phyloP scores from a whole-genome alignment of 1,284 basidiomycete species.

The Pseudomicrostroma phylloplanum region DNA sequence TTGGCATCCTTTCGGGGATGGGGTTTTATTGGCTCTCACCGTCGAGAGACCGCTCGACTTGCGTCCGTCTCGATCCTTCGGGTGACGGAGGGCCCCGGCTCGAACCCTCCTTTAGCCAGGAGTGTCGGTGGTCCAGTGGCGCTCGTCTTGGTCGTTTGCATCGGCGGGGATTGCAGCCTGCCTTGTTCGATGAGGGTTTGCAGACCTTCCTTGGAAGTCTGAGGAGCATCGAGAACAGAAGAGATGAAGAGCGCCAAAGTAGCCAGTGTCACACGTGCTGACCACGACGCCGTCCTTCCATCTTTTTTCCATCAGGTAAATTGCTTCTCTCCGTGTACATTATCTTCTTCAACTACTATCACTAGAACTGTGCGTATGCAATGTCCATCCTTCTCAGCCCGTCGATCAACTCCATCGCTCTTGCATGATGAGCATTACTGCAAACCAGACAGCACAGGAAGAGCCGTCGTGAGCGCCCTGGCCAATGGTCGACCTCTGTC shows the following conservation, averaged over 20 bases:
- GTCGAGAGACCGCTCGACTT: constrained; percentile 42
- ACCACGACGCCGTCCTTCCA: no score
- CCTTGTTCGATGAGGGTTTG: constrained; percentile 50
- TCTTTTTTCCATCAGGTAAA: no score
- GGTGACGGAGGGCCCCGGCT: constrained; percentile 37
- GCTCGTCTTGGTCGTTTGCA: constrained; percentile 41
- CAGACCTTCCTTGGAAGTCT: constrained; percentile 53
- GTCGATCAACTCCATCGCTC: no score
- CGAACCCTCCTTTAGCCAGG: constrained; percentile 47
- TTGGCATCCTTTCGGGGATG: constrained; percentile 35
- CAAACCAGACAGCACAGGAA: constrained; percentile 48
- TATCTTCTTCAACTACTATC: not conserved
- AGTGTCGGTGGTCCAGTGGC: constrained; percentile 46
- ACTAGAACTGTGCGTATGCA: no score
- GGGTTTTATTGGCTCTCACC: constrained; percentile 44
- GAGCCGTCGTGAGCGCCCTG: constrained; percentile 48
- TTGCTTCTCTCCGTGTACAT: not conserved
- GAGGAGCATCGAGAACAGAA: constrained; percentile 22
- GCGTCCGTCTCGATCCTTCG: constrained; percentile 30
- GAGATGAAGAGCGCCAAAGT: no score
- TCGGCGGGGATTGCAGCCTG: constrained; percentile 48
- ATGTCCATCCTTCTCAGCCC: no score
- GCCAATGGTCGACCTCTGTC: constrained; percentile 4
- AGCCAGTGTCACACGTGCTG: no score
- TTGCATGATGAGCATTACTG: constrained; percentile 39